Percentiles rank a stretch among this genome's conserved stretches.
phyloP scores from a whole-genome alignment of 2,329 filamentous ascomycete species.

The Ramularia endophylla region DNA sequence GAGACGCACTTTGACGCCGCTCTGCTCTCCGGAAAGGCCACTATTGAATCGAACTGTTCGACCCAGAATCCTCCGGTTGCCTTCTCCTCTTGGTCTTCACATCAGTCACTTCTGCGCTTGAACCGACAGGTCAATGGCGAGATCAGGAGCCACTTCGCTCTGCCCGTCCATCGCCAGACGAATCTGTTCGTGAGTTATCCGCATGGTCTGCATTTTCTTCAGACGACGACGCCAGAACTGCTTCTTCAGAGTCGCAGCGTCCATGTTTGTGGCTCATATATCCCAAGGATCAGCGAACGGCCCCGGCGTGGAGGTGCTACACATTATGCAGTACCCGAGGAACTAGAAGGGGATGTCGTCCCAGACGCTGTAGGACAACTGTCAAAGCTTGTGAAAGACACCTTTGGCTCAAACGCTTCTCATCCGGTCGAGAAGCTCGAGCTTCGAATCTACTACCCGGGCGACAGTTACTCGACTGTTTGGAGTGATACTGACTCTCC shows the following conservation, averaged over 20 bases:
- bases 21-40: conserved; percentile 31
- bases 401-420: conserved; percentile 25
- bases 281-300: conserved; percentile 3
- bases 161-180: conserved; percentile 24
- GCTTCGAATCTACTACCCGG: conserved; percentile 37
- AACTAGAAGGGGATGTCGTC: conserved; percentile 12
- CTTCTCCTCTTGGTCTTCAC: conserved; percentile 10
- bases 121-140: conserved; percentile 35
- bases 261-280: conserved; percentile 37
- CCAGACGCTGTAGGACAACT: conserved; percentile 29
- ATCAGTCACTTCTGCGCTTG: conserved; percentile 13
- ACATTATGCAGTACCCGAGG: background rate
- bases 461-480: conserved; percentile 31
- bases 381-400: conserved; percentile 27
- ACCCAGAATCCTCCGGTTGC: conserved; percentile 8
- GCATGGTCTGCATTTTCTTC: conserved; percentile 36
- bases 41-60: conserved; percentile 12
- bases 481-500: conserved; percentile 37
- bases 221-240: conserved; percentile 34
- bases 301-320: too few species aligned
- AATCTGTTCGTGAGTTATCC: conserved; percentile 39
- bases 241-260: conserved; percentile 36
- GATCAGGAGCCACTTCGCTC: conserved; percentile 31
- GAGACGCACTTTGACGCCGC: conserved; percentile 28
- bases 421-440: conserved; percentile 30